Evolutionary conservation across 2,329 filamentous ascomycete genomes (phyloP).

Genomic region (Cercospora sesami): DNA sequence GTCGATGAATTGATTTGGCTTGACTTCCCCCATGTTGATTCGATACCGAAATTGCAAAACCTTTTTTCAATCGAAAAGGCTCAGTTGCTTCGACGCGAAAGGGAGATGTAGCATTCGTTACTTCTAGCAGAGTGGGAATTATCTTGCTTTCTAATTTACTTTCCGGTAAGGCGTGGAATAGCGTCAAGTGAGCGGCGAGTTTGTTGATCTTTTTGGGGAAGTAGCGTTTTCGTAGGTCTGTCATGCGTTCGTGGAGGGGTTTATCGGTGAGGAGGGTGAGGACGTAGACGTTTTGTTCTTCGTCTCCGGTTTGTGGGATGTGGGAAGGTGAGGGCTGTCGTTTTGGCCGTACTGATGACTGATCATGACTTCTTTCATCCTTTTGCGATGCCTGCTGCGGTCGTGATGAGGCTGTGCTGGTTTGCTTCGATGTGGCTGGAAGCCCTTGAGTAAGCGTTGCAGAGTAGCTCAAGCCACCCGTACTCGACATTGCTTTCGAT

Average conservation of each 20-base stretch:
- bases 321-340: slow-evolving; percentile 25
- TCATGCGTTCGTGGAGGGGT: slow-evolving; percentile 43
- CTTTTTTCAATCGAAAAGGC: slow-evolving; percentile 45
- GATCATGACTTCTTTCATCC: neutral
- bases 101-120: slow-evolving; percentile 36
- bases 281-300: slow-evolving; percentile 45
- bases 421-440: slow-evolving; percentile 4
- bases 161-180: slow-evolving; percentile 49
- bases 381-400: neutral
- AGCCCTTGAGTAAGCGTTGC: slow-evolving; percentile 13
- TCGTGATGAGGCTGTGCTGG: neutral
- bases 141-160: slow-evolving; percentile 42
- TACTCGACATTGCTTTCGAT: slow-evolving; percentile 9
- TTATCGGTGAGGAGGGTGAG: slow-evolving; percentile 46
- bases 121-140: slow-evolving; percentile 37
- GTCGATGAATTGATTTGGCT: slow-evolving; percentile 40
- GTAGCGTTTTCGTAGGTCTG: slow-evolving; percentile 42
- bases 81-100: slow-evolving; percentile 43
- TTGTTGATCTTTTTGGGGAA: slow-evolving; percentile 48
- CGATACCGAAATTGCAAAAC: slow-evolving; percentile 44
- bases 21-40: slow-evolving; percentile 34
- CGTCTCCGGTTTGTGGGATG: slow-evolving; percentile 39
- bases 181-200: slow-evolving; percentile 47
- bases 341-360: neutral
- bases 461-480: slow-evolving; percentile 16